These are phyloP conservation scores for Helichrysum umbraculigerum DNA, from an alignment of 129 eudicot species.

Conservation along the genomic window DNA sequence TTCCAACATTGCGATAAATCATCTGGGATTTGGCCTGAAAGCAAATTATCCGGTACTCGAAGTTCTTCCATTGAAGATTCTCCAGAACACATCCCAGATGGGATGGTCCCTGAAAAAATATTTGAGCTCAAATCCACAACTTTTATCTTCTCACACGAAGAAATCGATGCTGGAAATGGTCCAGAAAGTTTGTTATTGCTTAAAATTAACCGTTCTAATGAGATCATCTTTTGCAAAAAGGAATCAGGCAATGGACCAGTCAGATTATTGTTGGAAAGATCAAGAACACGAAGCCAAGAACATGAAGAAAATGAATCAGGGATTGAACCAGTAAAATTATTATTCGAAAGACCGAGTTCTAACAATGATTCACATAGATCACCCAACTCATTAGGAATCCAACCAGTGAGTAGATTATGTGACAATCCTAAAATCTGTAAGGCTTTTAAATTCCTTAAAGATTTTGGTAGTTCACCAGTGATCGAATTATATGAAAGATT, in stretches of 20 bases:
- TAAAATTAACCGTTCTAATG: slow-evolving; percentile 57
- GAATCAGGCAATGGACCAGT: slow-evolving; percentile 67
- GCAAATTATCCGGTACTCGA: slow-evolving; percentile 70
- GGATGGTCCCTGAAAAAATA: slow-evolving; percentile 62
- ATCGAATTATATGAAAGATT: slow-evolving; percentile 57
- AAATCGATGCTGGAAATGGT: slow-evolving; percentile 59
- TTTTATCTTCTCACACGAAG: slow-evolving; percentile 56
- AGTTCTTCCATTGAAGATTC: slow-evolving; percentile 75
- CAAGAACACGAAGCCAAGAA: slow-evolving; percentile 67
- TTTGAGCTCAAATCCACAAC: slow-evolving; percentile 91
- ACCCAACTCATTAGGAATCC: slow-evolving; percentile 72
- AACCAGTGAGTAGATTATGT: slow-evolving; percentile 72
- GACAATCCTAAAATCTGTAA: slow-evolving; percentile 75
- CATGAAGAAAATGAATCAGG: slow-evolving; percentile 71
- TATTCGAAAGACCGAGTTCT: slow-evolving; percentile 58
- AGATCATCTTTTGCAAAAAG: slow-evolving; percentile 49
- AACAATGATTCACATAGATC: slow-evolving; percentile 52
- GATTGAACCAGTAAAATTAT: slow-evolving; percentile 69
- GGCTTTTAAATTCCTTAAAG: slow-evolving; percentile 49
- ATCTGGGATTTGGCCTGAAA: slow-evolving; percentile 63
- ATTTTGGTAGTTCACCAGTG: slow-evolving; percentile 56
- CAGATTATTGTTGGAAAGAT: slow-evolving; percentile 72
- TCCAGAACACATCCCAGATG: slow-evolving; percentile 68
- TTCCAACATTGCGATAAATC: slow-evolving; percentile 57
- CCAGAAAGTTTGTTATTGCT: slow-evolving; percentile 71